A percentile compares a stretch with the other conserved stretches of the same genome.
Evolutionary conservation across 441 rosid species (phyloP).

Genomic region (Gossypium davidsonii): DNA sequence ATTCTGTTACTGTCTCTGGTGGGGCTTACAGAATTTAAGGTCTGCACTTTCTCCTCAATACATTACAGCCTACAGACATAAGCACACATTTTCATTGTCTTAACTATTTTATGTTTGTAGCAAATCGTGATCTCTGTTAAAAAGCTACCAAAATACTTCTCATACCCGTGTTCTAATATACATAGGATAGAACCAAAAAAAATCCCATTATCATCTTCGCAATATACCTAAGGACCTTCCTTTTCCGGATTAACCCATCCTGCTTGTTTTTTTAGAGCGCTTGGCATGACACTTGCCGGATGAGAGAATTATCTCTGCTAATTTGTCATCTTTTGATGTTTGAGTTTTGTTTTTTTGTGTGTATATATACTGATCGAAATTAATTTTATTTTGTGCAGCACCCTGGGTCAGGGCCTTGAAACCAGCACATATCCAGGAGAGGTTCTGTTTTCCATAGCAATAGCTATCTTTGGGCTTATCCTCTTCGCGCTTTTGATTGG

Average conservation of each 20-base stretch:
- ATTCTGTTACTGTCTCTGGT: slow-evolving; percentile 83
- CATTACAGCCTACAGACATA: not conserved
- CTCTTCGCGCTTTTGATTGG: slow-evolving; percentile 84
- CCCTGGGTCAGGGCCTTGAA: slow-evolving; percentile 82
- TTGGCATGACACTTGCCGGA: not conserved
- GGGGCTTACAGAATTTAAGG: slow-evolving; percentile 95
- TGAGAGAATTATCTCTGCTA: not conserved
- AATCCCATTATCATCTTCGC: too few species aligned
- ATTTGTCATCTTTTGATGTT: not conserved
- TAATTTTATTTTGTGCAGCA: slow-evolving; percentile 32
- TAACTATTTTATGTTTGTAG: not conserved
- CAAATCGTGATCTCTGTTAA: not conserved
- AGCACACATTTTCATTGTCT: not conserved
- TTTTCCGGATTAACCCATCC: too few species aligned
- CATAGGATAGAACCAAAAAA: too few species aligned
- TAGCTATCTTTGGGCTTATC: slow-evolving; percentile 77
- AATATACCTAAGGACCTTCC: too few species aligned
- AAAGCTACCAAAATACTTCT: not conserved
- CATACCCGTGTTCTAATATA: too few species aligned
- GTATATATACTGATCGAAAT: not conserved
- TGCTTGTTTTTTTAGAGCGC: too few species aligned
- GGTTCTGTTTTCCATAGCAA: slow-evolving; percentile 67
- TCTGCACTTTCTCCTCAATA: slow-evolving; percentile 14
- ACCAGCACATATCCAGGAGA: slow-evolving; percentile 75
- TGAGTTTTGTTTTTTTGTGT: not conserved